Evolutionary conservation across 306 rosid genomes (phyloP).

Genomic region (Pachyrhizus erosus): DNA sequence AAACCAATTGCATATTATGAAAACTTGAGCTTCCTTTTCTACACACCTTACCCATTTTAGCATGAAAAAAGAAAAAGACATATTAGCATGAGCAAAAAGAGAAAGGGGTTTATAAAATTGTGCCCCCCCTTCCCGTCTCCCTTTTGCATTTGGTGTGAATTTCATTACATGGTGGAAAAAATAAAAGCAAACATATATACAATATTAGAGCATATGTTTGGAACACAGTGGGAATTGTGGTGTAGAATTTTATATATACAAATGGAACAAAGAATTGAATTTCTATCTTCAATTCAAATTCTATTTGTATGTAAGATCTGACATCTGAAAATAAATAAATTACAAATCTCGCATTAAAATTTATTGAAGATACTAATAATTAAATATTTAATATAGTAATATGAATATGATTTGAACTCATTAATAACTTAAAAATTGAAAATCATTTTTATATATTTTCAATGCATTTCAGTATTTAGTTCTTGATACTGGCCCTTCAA

Average conservation of each 20-base stretch:
- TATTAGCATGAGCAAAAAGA: background rate
- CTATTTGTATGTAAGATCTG: too few species aligned
- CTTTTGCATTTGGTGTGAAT: too few species aligned
- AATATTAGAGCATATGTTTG: too few species aligned
- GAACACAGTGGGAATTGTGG: background rate
- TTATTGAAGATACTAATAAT: background rate
- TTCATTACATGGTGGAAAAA: background rate
- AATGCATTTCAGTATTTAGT: background rate
- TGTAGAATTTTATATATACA: too few species aligned
- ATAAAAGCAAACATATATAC: too few species aligned
- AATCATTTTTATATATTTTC: background rate
- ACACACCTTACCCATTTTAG: conserved; percentile 16
- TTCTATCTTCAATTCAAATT: background rate
- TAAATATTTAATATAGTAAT: background rate
- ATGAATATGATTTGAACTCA: background rate
- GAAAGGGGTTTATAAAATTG: conserved; percentile 21
- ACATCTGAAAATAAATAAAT: too few species aligned
- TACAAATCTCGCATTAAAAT: background rate
- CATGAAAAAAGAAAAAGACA: background rate
- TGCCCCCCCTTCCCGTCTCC: background rate
- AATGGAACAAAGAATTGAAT: background rate
- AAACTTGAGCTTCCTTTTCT: conserved; percentile 28
- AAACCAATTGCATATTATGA: conserved; percentile 26
- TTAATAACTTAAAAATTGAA: background rate
- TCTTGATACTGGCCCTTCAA: background rate